phyloP scores from a whole-genome alignment of 2,329 filamentous ascomycete genomes.

The Colletotrichum euphorbiae region DNA sequence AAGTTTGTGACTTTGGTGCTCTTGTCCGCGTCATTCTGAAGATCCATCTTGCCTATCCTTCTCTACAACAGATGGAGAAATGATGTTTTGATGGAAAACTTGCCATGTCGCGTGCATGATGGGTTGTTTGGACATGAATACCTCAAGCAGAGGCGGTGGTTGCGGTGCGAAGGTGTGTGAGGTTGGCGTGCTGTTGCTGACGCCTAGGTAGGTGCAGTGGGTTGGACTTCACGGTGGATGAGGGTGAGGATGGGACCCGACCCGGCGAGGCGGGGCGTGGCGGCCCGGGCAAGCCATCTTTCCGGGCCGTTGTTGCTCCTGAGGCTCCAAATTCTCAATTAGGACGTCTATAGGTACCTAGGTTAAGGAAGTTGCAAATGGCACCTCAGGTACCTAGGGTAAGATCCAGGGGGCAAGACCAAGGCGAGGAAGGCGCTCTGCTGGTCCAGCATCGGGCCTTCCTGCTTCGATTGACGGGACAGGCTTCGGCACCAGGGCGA shows the following conservation, averaged over 20 bases:
- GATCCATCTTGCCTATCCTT: background rate
- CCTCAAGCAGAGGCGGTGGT: conserved; percentile 7
- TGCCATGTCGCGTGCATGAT: conserved; percentile 14
- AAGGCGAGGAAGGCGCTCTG: background rate
- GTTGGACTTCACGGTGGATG: background rate
- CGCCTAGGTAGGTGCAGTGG: background rate
- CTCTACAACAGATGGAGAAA: background rate
- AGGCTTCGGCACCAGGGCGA: too few species aligned
- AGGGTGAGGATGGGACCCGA: background rate
- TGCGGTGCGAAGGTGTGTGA: background rate
- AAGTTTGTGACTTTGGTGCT: conserved; percentile 4
- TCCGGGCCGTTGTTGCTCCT: background rate
- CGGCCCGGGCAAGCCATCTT: background rate
- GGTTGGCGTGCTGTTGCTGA: background rate
- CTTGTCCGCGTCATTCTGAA: conserved; percentile 10
- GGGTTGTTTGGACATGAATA: conserved; percentile 1
- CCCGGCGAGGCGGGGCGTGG: too few species aligned
- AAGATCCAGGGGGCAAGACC: background rate
- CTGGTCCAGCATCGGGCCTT: conserved; percentile 11
- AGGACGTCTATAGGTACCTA: too few species aligned
- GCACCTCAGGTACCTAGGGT: too few species aligned
- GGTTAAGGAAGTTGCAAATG: background rate
- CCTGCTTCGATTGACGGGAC: background rate
- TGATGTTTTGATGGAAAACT: background rate
- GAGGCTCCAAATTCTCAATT: background rate